A percentile compares a stretch with the other conserved stretches of the same genome.
Conservation (phyloP, 78 protist genomes). For the Bodo saltans region DNA sequence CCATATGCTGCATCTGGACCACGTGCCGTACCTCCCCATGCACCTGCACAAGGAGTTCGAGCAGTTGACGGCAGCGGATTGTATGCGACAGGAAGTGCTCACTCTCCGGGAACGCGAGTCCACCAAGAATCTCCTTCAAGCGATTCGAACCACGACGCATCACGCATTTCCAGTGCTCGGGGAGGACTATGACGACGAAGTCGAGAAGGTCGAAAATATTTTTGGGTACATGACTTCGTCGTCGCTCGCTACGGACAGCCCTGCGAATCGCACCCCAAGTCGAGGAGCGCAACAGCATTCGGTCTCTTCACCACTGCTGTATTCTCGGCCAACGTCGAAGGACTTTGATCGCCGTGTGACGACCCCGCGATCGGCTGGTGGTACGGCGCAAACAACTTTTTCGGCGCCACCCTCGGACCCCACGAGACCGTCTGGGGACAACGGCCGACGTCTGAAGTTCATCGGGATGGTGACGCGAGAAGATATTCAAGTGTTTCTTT, state of each 20-base stretch:
- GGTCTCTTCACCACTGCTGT: not conserved
- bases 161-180: slow-evolving; percentile 36
- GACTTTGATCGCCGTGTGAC: not conserved
- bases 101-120: not conserved
- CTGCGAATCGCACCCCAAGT: not conserved
- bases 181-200: too few species aligned
- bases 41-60: not conserved
- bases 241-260: not conserved
- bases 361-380: too few species aligned
- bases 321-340: not conserved
- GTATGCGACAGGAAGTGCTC: not conserved
- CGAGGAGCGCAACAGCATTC: not conserved
- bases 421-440: too few species aligned
- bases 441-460: too few species aligned
- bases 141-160: not conserved
- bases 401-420: too few species aligned
- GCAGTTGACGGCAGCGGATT: not conserved
- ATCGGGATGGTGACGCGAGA: not conserved
- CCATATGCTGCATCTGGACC: not conserved
- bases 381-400: too few species aligned
- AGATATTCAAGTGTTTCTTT: not conserved
- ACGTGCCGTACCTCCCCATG: slow-evolving; percentile 2
- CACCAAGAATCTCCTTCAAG: not conserved
- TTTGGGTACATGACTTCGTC: slow-evolving; percentile 1
- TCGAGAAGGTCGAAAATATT: not conserved